Base-by-base conservation (phyloP, 2,329 filamentous ascomycete genomes). In the Phaeoacremonium minimum region DNA sequence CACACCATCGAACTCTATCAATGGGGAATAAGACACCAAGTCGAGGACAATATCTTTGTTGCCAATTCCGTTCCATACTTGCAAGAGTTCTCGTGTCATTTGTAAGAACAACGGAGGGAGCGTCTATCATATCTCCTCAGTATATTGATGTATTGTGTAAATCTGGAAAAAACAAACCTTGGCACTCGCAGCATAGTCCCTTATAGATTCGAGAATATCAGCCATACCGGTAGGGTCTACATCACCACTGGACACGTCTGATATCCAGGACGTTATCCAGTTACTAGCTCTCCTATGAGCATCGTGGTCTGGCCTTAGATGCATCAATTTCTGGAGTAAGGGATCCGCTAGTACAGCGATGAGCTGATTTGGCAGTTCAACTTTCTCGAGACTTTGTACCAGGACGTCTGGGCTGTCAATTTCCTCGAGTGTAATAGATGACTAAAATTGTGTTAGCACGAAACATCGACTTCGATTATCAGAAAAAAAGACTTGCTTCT, bases 301-400 rank as follows among this genome's bases (percentile, higher is more conserved):
- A 33, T 70, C 65, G 13, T 65, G 60, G 22, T 75, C 71, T 2
- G 81, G 75, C 33, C 76, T 73, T 18, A 86, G 62, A n/a, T 85
- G 63, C 20, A 87, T 63, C 16, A 91, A 67, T 52, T 91, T 93
- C 55, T 91, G 87, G 2, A 91, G 72, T 18, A 94, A 66, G 4
- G 83, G 83, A 51, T 94, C 85, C 3, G 75, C 77, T 12, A 94
- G 65, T 4, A 86, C 79, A 5, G 88, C 85, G 28, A 89, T 79
- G 3, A 94, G 69, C 58, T 95, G 88, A 44, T 85, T 89, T 0
- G 88, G 88, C 28, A 89, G 64, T 56, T 93, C 85, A 17, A 95
- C 80, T 46, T 74, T 85, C 47, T 94, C 87, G 7, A 95, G 60
- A 38, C 77, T 84, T 30, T 76, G 73, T 6, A 88, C 81, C 41